Base-by-base conservation (phyloP, 2,329 filamentous ascomycete species). In the Waltergamsia citrina region DNA sequence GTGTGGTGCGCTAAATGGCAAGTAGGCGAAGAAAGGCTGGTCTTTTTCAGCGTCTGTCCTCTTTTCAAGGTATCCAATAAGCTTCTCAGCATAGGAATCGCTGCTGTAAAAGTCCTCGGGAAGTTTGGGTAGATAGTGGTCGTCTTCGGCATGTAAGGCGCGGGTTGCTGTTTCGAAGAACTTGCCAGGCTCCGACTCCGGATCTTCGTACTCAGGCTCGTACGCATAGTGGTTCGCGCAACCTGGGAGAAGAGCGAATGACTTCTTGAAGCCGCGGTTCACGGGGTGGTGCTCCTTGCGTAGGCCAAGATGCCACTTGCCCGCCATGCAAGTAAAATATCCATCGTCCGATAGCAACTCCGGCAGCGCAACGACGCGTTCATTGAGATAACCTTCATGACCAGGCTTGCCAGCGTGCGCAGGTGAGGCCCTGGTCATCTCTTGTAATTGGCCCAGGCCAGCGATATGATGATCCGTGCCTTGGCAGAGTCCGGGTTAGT, bases 251-350 rank as follows among this genome's bases (percentile, higher is more conserved):
- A 25, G 23, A 25, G 23, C 23, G n/a, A 25, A 25, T 9, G 23
- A 25, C 23, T 25, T 25, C 23, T 25, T 25, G n/a, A 25, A 25
- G 9, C 23, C 23, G 9, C 23, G 9, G 9, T n/a, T n/a, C n/a
- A n/a, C n/a, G n/a, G n/a, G n/a, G n/a, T n/a, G n/a, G n/a, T n/a
- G n/a, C n/a, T n/a, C n/a, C n/a, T n/a, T n/a, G n/a, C n/a, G n/a
- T n/a, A n/a, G n/a, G n/a, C n/a, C n/a, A n/a, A n/a, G n/a, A 49
- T 74, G 71, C 70, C 69, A 74, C 47, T 77, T 76, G 0, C 72
- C 71, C 7, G 65, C 53, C 64, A 76, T 72, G 11, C 73, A 41
- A 3, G 71, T 76, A 31, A 67, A 59, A 44, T 76, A 76, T 12
- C 71, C 71, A 8, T 56, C 60, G 41, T 75, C 71, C n/a, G 57